Percentiles rank a stretch among this genome's conserved stretches.
Evolutionary conservation across 306 rosid genomes (phyloP).

Genomic region (Gastrolobium villosum): DNA sequence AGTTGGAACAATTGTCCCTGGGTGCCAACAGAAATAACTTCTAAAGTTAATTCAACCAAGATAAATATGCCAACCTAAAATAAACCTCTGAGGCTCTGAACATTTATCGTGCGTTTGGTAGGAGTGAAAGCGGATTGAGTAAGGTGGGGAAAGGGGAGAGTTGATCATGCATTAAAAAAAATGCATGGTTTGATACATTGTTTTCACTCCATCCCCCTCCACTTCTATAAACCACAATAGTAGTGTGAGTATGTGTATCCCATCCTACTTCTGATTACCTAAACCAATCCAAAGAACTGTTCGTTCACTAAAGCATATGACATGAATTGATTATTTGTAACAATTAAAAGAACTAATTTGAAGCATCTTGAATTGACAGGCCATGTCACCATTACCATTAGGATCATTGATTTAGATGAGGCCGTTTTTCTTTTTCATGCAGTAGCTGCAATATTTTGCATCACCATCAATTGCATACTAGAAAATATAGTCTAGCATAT

Average conservation of each 20-base stretch:
- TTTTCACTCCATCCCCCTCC: constrained; percentile 32
- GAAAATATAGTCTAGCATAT: constrained; percentile 9
- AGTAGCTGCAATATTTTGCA: constrained; percentile 16
- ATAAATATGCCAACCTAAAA: constrained; percentile 3
- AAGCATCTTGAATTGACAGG: background rate
- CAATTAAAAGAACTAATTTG: constrained; percentile 3
- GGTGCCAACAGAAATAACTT: constrained; percentile 47
- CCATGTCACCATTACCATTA: constrained; percentile 9
- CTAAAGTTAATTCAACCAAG: constrained; percentile 35
- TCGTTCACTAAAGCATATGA: background rate
- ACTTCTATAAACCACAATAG: constrained; percentile 5
- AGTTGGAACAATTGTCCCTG: constrained; percentile 94
- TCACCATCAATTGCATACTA: constrained; percentile 26
- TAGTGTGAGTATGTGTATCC: background rate
- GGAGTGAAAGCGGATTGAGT: background rate
- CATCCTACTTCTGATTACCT: constrained; percentile 17
- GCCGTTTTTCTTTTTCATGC: background rate
- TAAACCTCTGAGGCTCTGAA: background rate
- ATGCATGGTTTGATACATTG: constrained; percentile 9
- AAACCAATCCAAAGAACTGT: constrained; percentile 23
- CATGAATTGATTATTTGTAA: constrained; percentile 2
- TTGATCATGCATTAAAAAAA: background rate
- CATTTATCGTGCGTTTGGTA: background rate
- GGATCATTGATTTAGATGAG: constrained; percentile 5
- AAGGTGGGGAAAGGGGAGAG: background rate